These are phyloP conservation scores for Komagataella populi DNA, from an alignment of 805 yeast species.

Conservation along the genomic window DNA sequence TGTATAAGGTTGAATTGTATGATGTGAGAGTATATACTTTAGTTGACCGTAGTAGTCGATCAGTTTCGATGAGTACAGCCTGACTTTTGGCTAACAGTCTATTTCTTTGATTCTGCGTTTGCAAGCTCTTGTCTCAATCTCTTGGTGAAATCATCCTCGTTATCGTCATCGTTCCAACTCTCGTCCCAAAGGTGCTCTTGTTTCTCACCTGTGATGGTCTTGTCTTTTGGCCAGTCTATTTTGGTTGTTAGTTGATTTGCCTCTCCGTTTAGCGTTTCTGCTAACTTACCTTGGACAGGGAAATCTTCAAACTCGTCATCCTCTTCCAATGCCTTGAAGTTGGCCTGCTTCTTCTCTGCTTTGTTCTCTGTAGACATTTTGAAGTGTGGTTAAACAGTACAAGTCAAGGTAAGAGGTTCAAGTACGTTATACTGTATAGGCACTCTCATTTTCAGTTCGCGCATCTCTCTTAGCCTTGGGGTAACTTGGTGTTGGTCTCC, in stretches of 20 bases:
- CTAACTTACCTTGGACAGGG: slow-evolving; percentile 57
- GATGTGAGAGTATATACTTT: background rate
- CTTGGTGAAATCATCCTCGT: slow-evolving; percentile 76
- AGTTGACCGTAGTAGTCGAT: background rate
- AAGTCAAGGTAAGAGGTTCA: background rate
- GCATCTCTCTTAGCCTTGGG: background rate
- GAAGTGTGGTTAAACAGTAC: background rate
- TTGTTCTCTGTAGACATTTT: background rate
- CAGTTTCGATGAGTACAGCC: background rate
- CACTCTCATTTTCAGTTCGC: background rate
- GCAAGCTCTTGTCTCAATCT: slow-evolving; percentile 39
- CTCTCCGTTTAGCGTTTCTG: background rate
- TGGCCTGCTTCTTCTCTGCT: slow-evolving; percentile 7
- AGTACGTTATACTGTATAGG: background rate
- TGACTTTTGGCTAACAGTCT: background rate
- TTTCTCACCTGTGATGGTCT: slow-evolving; percentile 36
- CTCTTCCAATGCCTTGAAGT: slow-evolving; percentile 71
- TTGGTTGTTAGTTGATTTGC: slow-evolving; percentile 1
- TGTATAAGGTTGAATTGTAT: background rate
- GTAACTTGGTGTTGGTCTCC: background rate
- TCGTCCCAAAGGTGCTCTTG: slow-evolving; percentile 80
- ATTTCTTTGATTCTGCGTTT: background rate
- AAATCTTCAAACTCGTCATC: slow-evolving; percentile 97
- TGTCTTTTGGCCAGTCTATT: slow-evolving; percentile 52
- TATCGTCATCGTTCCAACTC: slow-evolving; percentile 95